Base-by-base conservation (phyloP, 2,329 filamentous ascomycete genomes). In the Aspergillus pseudotamarii region DNA sequence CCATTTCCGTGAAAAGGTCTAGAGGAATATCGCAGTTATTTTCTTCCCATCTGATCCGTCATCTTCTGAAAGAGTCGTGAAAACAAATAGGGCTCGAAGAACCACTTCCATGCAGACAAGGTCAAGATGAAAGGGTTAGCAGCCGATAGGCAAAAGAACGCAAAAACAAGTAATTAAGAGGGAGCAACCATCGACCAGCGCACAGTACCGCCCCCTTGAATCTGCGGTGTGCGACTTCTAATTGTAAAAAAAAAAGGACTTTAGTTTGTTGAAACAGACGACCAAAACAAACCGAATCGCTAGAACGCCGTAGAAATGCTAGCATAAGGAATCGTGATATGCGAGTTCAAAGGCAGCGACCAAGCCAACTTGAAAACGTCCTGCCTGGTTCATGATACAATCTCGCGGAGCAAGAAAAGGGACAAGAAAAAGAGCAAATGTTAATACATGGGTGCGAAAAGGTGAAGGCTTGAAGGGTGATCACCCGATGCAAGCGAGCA, bases 281-380 rank as follows among this genome's bases (percentile, higher is more conserved):
- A 59, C 57, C 36, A 45, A 54, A 64, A 58, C 50, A 62, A 69
- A 62, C 69, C 72, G 67, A 74, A 72, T 79, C 78, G 78, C 78
- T 80, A 79, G 61, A 80, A 80, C 78, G 76, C 78, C 78, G 65
- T 75, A 76, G 68, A 78, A 72, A 80, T 80, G 78, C 78, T 76
- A 75, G 72, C 75, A 76, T 77, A 64, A 75, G 67, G 67, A 73
- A 75, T 77, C 75, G 72, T 77, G 69, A 76, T 69, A 69, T 64
- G 65, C 64, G 62, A 64, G 63, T 65, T 63, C 59, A 43, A 38
- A 68, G 62, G 65, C 53, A 65, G 56, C 60, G 62, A 58, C 57
- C 51, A 48, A 62, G 32, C 60, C 55, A 58, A 61, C 61, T 62
- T 58, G 58, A 59, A 59, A 57, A 50, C 61, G 48, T 58, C 64